phyloP scores from a whole-genome alignment of 2,329 filamentous ascomycete species.

The Lomentospora prolificans region DNA sequence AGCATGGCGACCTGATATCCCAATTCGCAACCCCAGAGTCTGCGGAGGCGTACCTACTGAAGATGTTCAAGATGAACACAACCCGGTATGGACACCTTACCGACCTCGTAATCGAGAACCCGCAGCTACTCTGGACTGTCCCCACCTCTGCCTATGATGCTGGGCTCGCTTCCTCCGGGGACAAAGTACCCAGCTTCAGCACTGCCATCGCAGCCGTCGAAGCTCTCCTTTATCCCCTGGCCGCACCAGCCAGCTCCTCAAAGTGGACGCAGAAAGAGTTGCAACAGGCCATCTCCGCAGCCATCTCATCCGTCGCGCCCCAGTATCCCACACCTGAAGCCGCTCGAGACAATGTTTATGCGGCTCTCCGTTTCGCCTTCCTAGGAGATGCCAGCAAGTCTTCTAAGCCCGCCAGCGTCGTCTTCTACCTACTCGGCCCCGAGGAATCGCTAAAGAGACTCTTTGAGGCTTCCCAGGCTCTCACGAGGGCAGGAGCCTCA shows the following conservation, averaged over 20 bases:
- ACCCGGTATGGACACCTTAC: conserved; percentile 12
- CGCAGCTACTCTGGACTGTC: conserved; percentile 29
- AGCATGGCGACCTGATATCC: neutral
- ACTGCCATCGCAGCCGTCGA: conserved; percentile 5
- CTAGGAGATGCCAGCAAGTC: conserved; percentile 9
- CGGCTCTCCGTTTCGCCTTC: conserved; percentile 13
- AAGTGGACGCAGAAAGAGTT: conserved; percentile 13
- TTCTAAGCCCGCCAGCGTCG: conserved; percentile 11
- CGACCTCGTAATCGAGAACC: conserved; percentile 19
- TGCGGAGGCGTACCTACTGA: conserved; percentile 8
- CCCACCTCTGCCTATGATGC: conserved; percentile 18
- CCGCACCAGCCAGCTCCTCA: conserved; percentile 14
- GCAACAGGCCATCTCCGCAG: conserved; percentile 16
- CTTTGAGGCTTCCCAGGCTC: conserved; percentile 5
- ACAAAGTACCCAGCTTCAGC: conserved; percentile 3
- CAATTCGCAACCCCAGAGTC: neutral
- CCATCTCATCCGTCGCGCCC: neutral
- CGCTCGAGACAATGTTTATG: conserved; percentile 23
- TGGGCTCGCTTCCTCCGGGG: neutral
- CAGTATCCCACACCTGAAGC: conserved; percentile 18
- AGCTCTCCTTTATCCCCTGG: neutral
- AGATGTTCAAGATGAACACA: conserved; percentile 9
- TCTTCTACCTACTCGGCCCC: conserved; percentile 24
- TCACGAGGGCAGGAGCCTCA: neutral
- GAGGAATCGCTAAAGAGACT: conserved; percentile 19